A percentile compares a stretch with the other conserved stretches of the same genome.
Evolutionary conservation across 176 grass and related monocot species (phyloP).

Genomic region (maize (Zea mays)): Zm-B73-REFERENCE-NAM-5.0 NC_050105.1:112306001-112306500

Average conservation of each 20-base stretch:
- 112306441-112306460: conserved; percentile 27
- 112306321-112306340: conserved; percentile 86
- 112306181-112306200: conserved; percentile 14
- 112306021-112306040: background rate
- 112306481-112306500: too few relatives aligned
- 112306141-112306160: conserved; percentile 82
- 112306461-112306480: too few relatives aligned
- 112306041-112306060: background rate
- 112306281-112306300: conserved; percentile 95
- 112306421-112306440: conserved; percentile 83
- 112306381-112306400: conserved; percentile 25
- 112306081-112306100: conserved; percentile 62
- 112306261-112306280: conserved; percentile 72
- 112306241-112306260: conserved; percentile 67
- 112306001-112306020: too few relatives aligned
- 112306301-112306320: conserved; percentile 96
- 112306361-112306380: background rate
- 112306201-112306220: conserved; percentile 15
- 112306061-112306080: conserved; percentile 9
- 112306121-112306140: conserved; percentile 98
- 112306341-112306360: conserved; percentile 24
- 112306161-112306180: conserved; percentile 75
- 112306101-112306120: conserved; percentile 93
- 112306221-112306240: conserved; percentile 39
- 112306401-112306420: conserved; percentile 3